Conservation (phyloP, 345 rosid species). For the Gossypium ekmanianum region DNA sequence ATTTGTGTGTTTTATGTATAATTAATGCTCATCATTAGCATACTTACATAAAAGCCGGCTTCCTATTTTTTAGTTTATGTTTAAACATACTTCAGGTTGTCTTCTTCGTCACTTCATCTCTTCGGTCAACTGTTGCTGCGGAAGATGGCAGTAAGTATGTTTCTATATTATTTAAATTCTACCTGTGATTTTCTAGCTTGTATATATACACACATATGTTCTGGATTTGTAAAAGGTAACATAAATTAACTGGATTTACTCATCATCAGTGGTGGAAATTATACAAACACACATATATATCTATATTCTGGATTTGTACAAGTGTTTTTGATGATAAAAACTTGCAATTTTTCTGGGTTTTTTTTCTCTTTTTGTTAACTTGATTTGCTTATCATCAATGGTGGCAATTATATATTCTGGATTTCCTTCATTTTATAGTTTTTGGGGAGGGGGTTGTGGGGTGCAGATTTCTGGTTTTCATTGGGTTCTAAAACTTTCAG, state of each 20-base stretch:
- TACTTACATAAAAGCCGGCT: too few relatives aligned
- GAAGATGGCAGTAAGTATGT: conserved; percentile 99
- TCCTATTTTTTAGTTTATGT: background rate
- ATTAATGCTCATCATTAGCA: too few relatives aligned
- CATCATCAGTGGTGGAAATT: too few relatives aligned
- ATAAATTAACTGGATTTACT: conserved; percentile 6
- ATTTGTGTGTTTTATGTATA: too few relatives aligned
- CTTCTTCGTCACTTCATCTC: background rate
- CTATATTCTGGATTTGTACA: background rate
- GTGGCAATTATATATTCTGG: background rate
- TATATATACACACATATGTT: too few relatives aligned
- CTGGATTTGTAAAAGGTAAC: too few relatives aligned
- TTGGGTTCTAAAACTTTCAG: conserved; percentile 22
- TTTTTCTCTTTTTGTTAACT: too few relatives aligned
- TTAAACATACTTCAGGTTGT: background rate
- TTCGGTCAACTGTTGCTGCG: conserved; percentile 27
- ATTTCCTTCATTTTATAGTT: background rate
- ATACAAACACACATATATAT: too few relatives aligned
- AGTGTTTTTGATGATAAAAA: background rate
- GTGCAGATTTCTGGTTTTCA: conserved; percentile 9
- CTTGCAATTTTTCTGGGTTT: conserved; percentile 5
- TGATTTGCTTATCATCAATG: conserved; percentile 10
- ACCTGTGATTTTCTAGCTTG: background rate
- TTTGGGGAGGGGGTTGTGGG: background rate
- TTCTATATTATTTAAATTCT: background rate